Evolutionary conservation across 208 protist species (phyloP).

Genomic region (Leishmania tarentolae): DNA sequence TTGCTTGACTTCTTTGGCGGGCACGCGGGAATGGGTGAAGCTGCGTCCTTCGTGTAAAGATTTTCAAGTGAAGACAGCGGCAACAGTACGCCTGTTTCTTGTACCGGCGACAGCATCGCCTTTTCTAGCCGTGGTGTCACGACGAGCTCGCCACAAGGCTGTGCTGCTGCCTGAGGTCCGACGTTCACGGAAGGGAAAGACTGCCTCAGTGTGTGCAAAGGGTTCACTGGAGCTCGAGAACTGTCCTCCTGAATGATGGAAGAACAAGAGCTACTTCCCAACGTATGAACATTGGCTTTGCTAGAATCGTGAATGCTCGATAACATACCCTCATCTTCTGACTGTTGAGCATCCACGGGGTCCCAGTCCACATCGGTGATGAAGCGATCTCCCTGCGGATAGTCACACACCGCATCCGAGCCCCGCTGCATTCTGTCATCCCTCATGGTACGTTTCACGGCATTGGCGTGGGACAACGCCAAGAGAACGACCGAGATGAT

Average conservation of each 20-base stretch:
- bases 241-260: background rate
- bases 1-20: background rate
- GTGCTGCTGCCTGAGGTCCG: background rate
- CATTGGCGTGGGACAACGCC: background rate
- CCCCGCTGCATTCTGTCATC: background rate
- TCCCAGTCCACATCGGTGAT: background rate
- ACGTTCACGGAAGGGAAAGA: background rate
- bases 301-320: conserved; percentile 28
- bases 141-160: background rate
- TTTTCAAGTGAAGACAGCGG: background rate
- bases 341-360: background rate
- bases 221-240: background rate
- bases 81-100: conserved; percentile 8
- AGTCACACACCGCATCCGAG: background rate
- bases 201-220: background rate
- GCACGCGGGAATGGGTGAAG: background rate
- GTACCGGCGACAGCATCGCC: no score
- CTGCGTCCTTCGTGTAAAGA: background rate
- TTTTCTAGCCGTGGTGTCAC: no score
- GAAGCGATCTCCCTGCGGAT: background rate
- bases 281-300: background rate
- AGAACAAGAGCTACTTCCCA: background rate
- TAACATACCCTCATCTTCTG: conserved; percentile 16
- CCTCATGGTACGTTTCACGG: background rate
- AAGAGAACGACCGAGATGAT: conserved; percentile 12